Conservation (phyloP, 1,284 basidiomycete genomes). For the Mycena sp. region DNA sequence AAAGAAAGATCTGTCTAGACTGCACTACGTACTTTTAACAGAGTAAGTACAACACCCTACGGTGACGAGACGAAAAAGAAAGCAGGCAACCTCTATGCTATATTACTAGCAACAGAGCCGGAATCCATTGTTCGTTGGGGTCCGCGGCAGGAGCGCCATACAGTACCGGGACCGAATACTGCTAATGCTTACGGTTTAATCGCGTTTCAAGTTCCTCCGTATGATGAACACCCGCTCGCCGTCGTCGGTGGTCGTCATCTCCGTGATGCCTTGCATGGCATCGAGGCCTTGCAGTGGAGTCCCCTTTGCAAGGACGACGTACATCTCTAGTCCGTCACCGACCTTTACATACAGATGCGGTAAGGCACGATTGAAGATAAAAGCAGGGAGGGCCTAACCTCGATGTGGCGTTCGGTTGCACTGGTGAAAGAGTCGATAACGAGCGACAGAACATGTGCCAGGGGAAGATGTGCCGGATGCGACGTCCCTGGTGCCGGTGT, state of each 20-base stretch:
- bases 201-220: conserved; percentile 31
- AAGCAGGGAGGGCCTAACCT: conserved; percentile 61
- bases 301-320: conserved; percentile 29
- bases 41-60: conserved; percentile 9
- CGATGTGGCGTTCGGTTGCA: conserved; percentile 96
- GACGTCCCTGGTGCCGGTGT: conserved; percentile 68
- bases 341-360: conserved; percentile 13
- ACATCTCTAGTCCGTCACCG: conserved; percentile 32
- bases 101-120: neutral
- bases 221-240: conserved; percentile 31
- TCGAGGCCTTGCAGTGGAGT: conserved; percentile 25
- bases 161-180: neutral
- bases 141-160: neutral
- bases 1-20: too few relatives aligned
- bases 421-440: conserved; percentile 94
- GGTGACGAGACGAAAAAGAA: neutral
- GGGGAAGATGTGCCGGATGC: conserved; percentile 84
- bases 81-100: neutral
- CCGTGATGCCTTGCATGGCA: conserved; percentile 16
- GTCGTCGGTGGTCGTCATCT: conserved; percentile 25
- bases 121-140: neutral
- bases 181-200: conserved; percentile 5
- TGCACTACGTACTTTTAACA: neutral
- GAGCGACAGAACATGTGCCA: conserved; percentile 82
- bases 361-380: neutral